Base-by-base conservation (phyloP, 2,329 filamentous ascomycete genomes). In the Fusarium azukiicola region DNA sequence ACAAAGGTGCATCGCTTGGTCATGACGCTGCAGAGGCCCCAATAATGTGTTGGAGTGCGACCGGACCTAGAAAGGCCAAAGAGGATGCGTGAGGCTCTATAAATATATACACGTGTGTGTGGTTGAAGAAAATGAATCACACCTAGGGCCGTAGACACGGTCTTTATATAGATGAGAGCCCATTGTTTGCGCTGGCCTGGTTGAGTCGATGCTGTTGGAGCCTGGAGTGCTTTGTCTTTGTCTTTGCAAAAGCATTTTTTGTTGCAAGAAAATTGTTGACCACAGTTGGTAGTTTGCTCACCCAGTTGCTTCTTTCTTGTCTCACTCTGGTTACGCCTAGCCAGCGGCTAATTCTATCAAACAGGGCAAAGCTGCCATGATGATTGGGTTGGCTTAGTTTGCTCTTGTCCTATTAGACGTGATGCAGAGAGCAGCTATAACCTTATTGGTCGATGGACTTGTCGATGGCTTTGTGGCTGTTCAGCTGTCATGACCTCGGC, bases 401-500 rank as follows among this genome's bases (percentile, higher is more conserved):
- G 11, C 5, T 40, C 17, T 16, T 58, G 8, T 13, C 54, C 54
- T 58, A 13, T 58, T 58, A 58, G 16, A 58, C 21, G n/a, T 17
- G 12, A 58, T 40, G 54, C 17, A 58, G n/a, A 36, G 38, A 40
- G 54, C 54, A 17, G 12, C 21, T 36, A 58, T 40, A 23, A 36
- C 5, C 32, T 58, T 21, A 58, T 58, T 58, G 54, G 54, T 40
- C 11, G 12, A 36, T 14, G 19, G 54, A 16, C 0, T n/a, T 38
- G 32, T n/a, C 38, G 54, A 6, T 58, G 54, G 54, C 32, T 40
- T 38, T 58, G 54, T 58, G 36, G 54, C 54, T 58, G 54, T 58
- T 58, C 54, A 58, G 54, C 54, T n/a, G 13, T 40, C 36, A 40
- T 58, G 32, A 5, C 54, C 54, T 40, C 19, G 54, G 54, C 54